A percentile compares a stretch with the other conserved stretches of the same genome.
Conservation (phyloP, 192 early-diverging fungal genomes). For the Dimargaris cristalligena region DNA sequence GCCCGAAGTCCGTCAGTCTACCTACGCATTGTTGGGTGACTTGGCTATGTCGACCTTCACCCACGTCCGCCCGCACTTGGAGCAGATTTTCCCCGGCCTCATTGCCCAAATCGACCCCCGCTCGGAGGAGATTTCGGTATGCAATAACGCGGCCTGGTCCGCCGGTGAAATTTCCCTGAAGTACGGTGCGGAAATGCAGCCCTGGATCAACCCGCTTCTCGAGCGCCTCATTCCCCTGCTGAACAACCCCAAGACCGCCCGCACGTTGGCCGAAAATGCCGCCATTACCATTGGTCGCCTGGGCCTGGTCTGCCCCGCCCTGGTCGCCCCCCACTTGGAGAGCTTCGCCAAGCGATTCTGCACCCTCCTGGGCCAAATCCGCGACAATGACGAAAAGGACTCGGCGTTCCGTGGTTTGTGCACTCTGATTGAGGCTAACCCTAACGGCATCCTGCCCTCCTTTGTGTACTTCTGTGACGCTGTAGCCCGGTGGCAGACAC, state of each 20-base stretch:
- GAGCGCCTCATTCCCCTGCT: slow-evolving; percentile 73
- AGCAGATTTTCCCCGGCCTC: slow-evolving; percentile 62
- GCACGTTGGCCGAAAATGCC: slow-evolving; percentile 82
- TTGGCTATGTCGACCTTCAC: slow-evolving; percentile 80
- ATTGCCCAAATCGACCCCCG: slow-evolving; percentile 54
- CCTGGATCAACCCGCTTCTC: slow-evolving; percentile 65
- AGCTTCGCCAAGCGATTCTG: slow-evolving; percentile 77
- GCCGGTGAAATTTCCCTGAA: slow-evolving; percentile 92
- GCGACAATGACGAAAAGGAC: slow-evolving; percentile 93
- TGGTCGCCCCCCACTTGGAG: slow-evolving; percentile 74
- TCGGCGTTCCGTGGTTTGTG: slow-evolving; percentile 92
- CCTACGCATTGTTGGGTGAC: slow-evolving; percentile 94
- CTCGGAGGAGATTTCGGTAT: slow-evolving; percentile 64
- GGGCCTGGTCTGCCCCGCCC: slow-evolving; percentile 65
- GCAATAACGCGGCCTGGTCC: slow-evolving; percentile 98
- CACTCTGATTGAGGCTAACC: slow-evolving; percentile 80
- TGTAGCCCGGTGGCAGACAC: slow-evolving; percentile 56
- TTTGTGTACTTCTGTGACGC: slow-evolving; percentile 69
- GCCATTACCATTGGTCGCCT: slow-evolving; percentile 96
- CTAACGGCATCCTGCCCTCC: slow-evolving; percentile 55
- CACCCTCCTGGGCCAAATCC: slow-evolving; percentile 52
- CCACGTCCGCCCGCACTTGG: slow-evolving; percentile 63
- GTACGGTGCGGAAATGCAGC: slow-evolving; percentile 55
- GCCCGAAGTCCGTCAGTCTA: slow-evolving; percentile 80
- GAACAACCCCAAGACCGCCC: slow-evolving; percentile 40